Conservation (phyloP, 106 monocot species). For the Dactylorhiza incarnata region DNA sequence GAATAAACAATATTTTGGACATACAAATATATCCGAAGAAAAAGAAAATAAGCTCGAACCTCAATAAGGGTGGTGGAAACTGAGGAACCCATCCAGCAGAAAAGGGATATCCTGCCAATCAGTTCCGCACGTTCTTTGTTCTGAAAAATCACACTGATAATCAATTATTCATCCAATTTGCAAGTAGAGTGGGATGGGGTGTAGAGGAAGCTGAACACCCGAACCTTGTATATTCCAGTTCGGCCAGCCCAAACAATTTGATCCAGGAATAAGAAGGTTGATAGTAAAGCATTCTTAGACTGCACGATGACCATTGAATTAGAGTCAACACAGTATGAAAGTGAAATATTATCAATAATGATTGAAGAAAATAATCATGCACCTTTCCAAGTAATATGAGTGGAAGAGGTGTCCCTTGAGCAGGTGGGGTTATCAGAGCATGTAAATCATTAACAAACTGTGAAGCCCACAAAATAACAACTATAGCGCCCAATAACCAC, state of each 20-base stretch:
- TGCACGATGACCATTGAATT: slow-evolving; percentile 15
- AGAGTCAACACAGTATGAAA: not conserved
- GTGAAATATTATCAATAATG: not conserved
- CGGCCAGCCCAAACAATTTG: slow-evolving; percentile 92
- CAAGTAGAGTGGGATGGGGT: not conserved
- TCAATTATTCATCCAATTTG: not conserved
- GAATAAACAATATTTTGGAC: too few species aligned
- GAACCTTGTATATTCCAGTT: slow-evolving; percentile 91
- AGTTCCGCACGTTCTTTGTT: slow-evolving; percentile 71
- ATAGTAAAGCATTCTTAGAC: slow-evolving; percentile 92
- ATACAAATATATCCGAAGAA: not conserved
- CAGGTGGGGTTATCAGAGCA: slow-evolving; percentile 72
- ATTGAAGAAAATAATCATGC: slow-evolving; percentile 1
- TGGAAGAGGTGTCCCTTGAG: slow-evolving; percentile 60
- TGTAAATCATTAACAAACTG: slow-evolving; percentile 95
- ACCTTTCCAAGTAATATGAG: slow-evolving; percentile 87
- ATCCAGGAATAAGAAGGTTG: slow-evolving; percentile 91
- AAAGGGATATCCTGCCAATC: slow-evolving; percentile 62
- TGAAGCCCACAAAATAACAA: slow-evolving; percentile 10
- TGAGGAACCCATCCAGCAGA: slow-evolving; percentile 72
- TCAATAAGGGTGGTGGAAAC: slow-evolving; percentile 50
- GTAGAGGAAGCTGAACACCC: not conserved
- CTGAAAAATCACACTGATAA: slow-evolving; percentile 16
- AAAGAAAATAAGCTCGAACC: slow-evolving; percentile 18
- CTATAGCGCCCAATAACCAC: not conserved